Base-by-base conservation (phyloP, 345 rosid species). In the Stellera chamaejasme region DNA sequence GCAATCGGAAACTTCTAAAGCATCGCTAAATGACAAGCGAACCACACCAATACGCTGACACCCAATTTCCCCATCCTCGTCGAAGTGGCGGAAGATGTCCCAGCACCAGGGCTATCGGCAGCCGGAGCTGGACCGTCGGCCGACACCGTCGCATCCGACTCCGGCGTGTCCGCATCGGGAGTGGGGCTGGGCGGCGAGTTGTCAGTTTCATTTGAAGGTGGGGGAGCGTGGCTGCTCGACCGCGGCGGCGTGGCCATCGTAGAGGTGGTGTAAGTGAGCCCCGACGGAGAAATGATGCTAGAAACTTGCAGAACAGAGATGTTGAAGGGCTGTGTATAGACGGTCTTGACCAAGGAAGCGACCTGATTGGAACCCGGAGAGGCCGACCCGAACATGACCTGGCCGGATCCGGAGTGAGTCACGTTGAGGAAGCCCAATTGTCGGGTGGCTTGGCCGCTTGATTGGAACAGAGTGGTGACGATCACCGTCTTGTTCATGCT, bases 271-370 rank as follows among this genome's bases (percentile, higher is more conserved):
- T 32, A 19, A 19, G 5, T 50, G 3, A 50, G 13, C 12, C 56
- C 36, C 13, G 67, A 39, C 16, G 72, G 72, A 10, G 67, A 5
- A 10, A 77, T 69, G 2, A 68, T 4, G 23, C 50, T 42, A 66
- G 74, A 68, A 36, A 77, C 48, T 58, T 77, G 72, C 66, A 77
- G 50, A 12, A 74, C 62, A 0, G 82, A 74, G 23, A 74, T 27
- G 42, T 69, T 69, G 41, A 54, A 71, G 0, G 77, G 72, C 23
- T 60, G 64, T 1, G 72, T 19, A 6, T 52, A 25, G 39, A 77
- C 63, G 3, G 63, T 11, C n/a, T 58, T 55, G 10, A 71, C 66
- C n/a, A 77, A 36, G 7, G 45, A 68, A 11, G 74, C 25, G 10
- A 19, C 42, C 0, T 42, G 58, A 27, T 8, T 45, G 0, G 79